These are phyloP conservation scores for Trichoderma lentiforme DNA, from an alignment of 2,329 filamentous ascomycete genomes.

Conservation along the genomic window DNA sequence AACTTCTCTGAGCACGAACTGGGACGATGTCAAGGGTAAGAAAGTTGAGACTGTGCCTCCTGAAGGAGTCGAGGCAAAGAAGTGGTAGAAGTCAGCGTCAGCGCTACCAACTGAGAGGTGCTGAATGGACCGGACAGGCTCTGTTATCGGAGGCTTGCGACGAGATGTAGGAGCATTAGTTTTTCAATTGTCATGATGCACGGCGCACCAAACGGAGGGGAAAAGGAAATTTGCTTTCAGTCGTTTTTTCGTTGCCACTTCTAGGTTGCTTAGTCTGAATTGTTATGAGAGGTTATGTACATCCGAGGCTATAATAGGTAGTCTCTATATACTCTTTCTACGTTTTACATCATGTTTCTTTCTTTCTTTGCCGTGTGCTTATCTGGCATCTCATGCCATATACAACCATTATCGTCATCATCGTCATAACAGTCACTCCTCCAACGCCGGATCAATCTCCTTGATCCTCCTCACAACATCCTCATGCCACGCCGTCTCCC, in stretches of 20 bases:
- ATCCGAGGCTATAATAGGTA: not conserved
- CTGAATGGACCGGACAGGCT: not conserved
- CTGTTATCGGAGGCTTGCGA: not conserved
- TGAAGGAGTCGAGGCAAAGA: conserved; percentile 73
- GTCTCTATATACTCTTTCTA: not conserved
- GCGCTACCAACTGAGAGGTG: not conserved
- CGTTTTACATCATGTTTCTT: not conserved
- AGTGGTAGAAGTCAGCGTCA: conserved; percentile 49
- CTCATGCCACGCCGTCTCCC: conserved; percentile 27
- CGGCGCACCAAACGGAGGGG: not conserved
- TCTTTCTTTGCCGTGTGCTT: not conserved
- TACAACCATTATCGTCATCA: not conserved
- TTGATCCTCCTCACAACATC: conserved; percentile 27
- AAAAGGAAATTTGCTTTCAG: not conserved
- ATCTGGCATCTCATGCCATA: not conserved
- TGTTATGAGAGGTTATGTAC: not conserved
- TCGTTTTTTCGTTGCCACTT: not conserved
- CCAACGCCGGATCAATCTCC: conserved; percentile 15
- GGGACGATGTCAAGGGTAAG: conserved; percentile 72
- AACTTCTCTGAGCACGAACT: conserved; percentile 87
- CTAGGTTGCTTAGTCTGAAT: not conserved
- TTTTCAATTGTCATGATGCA: not conserved
- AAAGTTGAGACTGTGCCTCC: conserved; percentile 71
- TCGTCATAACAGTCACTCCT: not conserved
- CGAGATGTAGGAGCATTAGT: not conserved